phyloP scores from a whole-genome alignment of 495 filamentous ascomycete genomes.

The Xylaria longipes region DNA sequence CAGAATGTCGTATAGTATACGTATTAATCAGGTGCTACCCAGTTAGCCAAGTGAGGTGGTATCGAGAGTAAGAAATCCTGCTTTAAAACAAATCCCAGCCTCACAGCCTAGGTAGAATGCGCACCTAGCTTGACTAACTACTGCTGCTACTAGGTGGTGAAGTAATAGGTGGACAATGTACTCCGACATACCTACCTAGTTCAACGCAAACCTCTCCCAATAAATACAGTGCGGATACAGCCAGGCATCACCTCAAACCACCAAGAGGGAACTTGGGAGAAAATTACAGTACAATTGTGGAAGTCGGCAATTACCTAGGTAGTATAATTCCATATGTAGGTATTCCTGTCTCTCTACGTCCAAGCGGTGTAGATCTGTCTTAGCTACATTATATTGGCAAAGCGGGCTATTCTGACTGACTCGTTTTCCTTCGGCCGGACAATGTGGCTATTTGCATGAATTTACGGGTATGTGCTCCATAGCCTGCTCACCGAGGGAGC shows the following conservation, averaged over 20 bases:
- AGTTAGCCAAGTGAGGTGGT: slow-evolving; percentile 17
- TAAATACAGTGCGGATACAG: slow-evolving; percentile 2
- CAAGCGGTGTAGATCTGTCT: slow-evolving; percentile 14
- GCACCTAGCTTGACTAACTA: slow-evolving; percentile 7
- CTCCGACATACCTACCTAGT: background rate
- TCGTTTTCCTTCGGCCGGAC: slow-evolving; percentile 15
- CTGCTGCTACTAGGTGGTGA: background rate
- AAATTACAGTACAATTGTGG: background rate
- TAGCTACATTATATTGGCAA: background rate
- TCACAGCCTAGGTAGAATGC: background rate
- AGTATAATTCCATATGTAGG: slow-evolving; percentile 1
- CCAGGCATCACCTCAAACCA: background rate
- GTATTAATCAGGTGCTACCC: slow-evolving; percentile 14
- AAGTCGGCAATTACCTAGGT: background rate
- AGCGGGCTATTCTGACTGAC: background rate
- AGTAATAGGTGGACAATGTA: slow-evolving; percentile 3
- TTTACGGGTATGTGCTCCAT: slow-evolving; percentile 10
- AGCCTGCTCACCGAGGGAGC: slow-evolving; percentile 1
- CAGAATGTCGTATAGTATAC: background rate
- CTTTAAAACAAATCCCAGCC: slow-evolving; percentile 24
- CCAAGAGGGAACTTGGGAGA: background rate
- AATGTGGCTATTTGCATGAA: slow-evolving; percentile 6
- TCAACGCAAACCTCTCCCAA: background rate
- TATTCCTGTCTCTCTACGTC: background rate
- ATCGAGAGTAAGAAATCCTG: slow-evolving; percentile 26